Conservation (phyloP, 2,329 filamentous ascomycete species). For the Phyllosticta citriasiana region DNA sequence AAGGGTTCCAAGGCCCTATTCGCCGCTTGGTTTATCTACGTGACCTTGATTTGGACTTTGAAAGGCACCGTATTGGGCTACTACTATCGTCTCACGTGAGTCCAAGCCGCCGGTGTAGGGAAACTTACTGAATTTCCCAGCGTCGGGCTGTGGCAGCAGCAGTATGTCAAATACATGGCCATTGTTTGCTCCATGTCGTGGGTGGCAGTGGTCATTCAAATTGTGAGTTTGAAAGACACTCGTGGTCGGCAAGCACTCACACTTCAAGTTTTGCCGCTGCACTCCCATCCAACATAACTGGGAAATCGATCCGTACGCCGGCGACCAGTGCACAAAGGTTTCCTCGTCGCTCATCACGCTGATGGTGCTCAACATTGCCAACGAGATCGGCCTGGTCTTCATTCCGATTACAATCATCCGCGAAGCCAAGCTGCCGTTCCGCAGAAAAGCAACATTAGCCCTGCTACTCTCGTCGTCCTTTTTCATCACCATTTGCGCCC, state of each 20-base stretch:
- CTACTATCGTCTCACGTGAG: conserved; percentile 35
- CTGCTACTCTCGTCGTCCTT: conserved; percentile 34
- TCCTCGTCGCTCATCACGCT: conserved; percentile 27
- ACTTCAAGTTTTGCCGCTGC: conserved; percentile 15
- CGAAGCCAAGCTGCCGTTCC: conserved; percentile 29
- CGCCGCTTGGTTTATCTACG: conserved; percentile 34
- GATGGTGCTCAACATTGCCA: conserved; percentile 29
- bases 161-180: conserved; percentile 28
- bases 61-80: conserved; percentile 37
- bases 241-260: not conserved
- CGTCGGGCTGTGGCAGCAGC: conserved; percentile 28
- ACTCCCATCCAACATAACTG: conserved; percentile 30
- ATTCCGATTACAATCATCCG: conserved; percentile 34
- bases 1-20: conserved; percentile 26
- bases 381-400: conserved; percentile 29
- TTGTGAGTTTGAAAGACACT: conserved; percentile 12
- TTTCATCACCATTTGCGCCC: conserved; percentile 35
- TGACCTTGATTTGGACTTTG: conserved; percentile 34
- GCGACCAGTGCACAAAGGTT: conserved; percentile 28
- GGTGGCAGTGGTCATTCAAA: conserved; percentile 23
- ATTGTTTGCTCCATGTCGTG: conserved; percentile 24
- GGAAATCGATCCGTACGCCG: conserved; percentile 34
- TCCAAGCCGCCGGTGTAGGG: not conserved
- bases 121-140: not conserved
- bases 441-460: conserved; percentile 31